Base-by-base conservation (phyloP, 306 rosid species). In the Macrotyloma uniflorum region DNA sequence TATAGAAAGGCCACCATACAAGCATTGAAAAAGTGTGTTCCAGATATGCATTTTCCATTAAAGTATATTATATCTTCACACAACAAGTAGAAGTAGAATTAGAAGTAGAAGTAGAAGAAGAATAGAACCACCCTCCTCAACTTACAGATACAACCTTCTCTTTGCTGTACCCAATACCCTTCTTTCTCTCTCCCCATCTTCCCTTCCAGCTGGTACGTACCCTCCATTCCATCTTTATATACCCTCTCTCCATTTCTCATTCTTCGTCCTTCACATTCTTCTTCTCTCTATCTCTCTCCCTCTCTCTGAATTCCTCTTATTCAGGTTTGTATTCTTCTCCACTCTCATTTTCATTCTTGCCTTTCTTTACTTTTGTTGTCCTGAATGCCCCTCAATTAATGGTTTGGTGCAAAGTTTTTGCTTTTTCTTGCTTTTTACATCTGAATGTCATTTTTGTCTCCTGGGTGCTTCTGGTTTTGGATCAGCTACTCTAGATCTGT, bases 1-100 rank as follows among this genome's bases (percentile, higher is more conserved):
- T 32, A 75, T 79, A 11, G 96, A 94, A 90, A 94, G 80, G 69
- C 79, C 85, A 90, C 87, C 94, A 80, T 67, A 76, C 86, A 42
- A 46, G 15, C 4, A 46, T 8, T 10, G 18, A 42, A 50, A 38
- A 42, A 3, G 26, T 38, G 24, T 74, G 58, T 76, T 72, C 38
- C 50, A 64, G 87, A 78, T 12, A 78, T 68, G 74, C 82, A 51
- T 61, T 74, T 70, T 49, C 71, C 69, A 81, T 77, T 72, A 78
- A 86, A 84, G 65, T 38, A 75, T 66, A 45, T 40, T 59, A 72
- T 55, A 67, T 82, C 32, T 62, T 58, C 36, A 58, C 18, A 57
- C 22, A 66, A 66, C 47, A 42, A 42, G 43, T 38, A 38, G 47
- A 42, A 33, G 8, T 1, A 5, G 38, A 33, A 33, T 7, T 5